Evolutionary conservation across 202 grass and related monocot species (phyloP), one percentile per base, ranked within the genome.

Genomic region (Setaria viridis): DNA sequence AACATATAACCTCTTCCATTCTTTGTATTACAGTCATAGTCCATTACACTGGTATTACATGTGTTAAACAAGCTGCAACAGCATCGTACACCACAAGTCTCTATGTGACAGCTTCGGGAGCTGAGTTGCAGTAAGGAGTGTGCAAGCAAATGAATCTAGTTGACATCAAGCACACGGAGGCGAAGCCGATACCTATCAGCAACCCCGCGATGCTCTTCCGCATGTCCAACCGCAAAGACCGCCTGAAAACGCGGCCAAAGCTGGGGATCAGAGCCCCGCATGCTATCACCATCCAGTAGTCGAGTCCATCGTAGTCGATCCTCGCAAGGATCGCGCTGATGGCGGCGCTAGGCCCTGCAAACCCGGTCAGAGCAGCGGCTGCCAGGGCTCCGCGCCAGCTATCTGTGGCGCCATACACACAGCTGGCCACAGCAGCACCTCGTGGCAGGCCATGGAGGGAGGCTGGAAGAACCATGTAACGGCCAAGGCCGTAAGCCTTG

Each of bases 81-180:
- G 48, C 72, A 82, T 33, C 2, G 5, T 15, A 9, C 66, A 57
- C 13, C 41, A 60, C 6, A 60, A n/a, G 37, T 88, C 34, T 35
- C 39, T 86, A 98, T 94, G 93, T 98, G 49, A 98, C 93, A 4
- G 95, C 95, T 79, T 98, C 95, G 21, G 95, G 95, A 70, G 95
- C 91, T 4, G 95, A 98, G 88, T 98, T 98, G 75, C 95, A 98
- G 84, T 98, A 98, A 87, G 95, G 93, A 30, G 95, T 95, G 78
- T 98, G 93, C 86, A 98, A 82, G 81, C 95, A 98, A 77, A 98
- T 92, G 81, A 98, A 89, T 78, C 89, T 93, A 47, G 93, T 98
- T 16, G 95, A 98, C 91, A 93, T 95, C 82, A 98, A 73, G 80
- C 93, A 98, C 25, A 89, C 57, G 2, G 83, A 95, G 32, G 95